phyloP scores from a whole-genome alignment of 805 yeast species.

The Monosporozyma siamensis region DNA sequence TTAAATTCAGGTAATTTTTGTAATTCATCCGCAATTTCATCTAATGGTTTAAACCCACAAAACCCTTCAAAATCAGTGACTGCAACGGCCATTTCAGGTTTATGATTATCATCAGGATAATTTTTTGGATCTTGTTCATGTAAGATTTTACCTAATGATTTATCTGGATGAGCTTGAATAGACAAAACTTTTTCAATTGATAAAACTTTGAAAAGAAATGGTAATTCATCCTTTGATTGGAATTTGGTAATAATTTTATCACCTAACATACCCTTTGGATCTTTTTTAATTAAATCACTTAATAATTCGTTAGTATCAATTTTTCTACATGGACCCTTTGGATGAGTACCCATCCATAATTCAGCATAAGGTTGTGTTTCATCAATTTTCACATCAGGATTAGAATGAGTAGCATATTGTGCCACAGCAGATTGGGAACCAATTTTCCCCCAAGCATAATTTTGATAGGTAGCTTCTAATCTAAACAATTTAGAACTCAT shows the following conservation, averaged over 20 bases:
- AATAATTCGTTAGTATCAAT: conserved; percentile 48
- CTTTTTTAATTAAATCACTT: conserved; percentile 52
- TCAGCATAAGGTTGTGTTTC: conserved; percentile 88
- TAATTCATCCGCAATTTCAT: conserved; percentile 61
- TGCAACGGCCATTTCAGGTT: conserved; percentile 99
- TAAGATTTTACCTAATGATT: conserved; percentile 63
- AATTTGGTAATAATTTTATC: conserved; percentile 50
- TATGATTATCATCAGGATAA: conserved; percentile 96
- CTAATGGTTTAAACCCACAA: conserved; percentile 93
- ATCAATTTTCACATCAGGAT: conserved; percentile 52
- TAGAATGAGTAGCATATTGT: conserved; percentile 64
- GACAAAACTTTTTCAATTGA: conserved; percentile 88
- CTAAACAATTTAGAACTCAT: conserved; percentile 30
- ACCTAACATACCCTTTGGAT: conserved; percentile 56
- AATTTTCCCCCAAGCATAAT: conserved; percentile 81
- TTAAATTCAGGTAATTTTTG: conserved; percentile 67
- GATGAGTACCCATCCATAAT: conserved; percentile 99
- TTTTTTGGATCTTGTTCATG: conserved; percentile 80
- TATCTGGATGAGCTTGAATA: conserved; percentile 98
- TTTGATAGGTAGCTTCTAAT: conserved; percentile 50
- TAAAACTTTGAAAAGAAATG: conserved; percentile 88
- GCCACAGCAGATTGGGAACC: conserved; percentile 87
- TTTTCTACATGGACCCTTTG: conserved; percentile 71
- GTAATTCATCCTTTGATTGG: conserved; percentile 62
- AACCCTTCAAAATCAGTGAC: conserved; percentile 93